Base-by-base conservation (phyloP, 1,139 yeast genomes). In the Lodderomyces jiufengensis region DNA sequence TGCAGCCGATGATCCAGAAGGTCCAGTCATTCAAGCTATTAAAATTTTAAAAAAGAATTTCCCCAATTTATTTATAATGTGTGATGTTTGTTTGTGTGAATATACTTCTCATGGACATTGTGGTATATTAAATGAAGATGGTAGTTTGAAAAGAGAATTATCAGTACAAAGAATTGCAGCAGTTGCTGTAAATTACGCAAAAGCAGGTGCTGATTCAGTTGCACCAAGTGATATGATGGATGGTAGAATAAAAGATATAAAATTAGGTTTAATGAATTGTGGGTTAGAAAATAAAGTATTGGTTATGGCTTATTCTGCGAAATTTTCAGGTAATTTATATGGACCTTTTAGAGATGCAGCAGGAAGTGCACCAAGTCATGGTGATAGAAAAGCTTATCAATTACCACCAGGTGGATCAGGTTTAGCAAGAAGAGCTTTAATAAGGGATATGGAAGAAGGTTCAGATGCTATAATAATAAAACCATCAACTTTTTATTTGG, bases 301-400 rank as follows among this genome's bases (percentile, higher is more conserved):
- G 68, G 79, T 92, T 29, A 83, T 94, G 86, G 84, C 96, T 4
- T 92, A 92, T 62, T 78, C 95, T 15, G 98, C 98, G 39, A 92
- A 92, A 59, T 92, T 94, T 57, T 72, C 88, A 42, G 97, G 97
- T 22, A 78, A 80, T 44, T 67, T 94, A 38, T 92, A 94, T 56
- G 99, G 99, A 0, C 99, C 99, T 3, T 92, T 92, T 69, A 73
- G 99, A 58, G 98, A 92, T 49, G 97, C 97, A 24, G 98, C 97
- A 5, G 95, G 95, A 25, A 83, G 95, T 36, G 72, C 81, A 4
- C 98, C 98, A 9, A 75, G 87, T 21, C 75, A 77, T 41, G 99
- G 99, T 35, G 97, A 92, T 61, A 77, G 99, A 57, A 85, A 81
- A 59, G 78, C 87, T 41, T 94, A 92, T 61, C 99, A 92, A 63